Evolutionary conservation across 768 basidiomycete species (phyloP).

Genomic region (Hemileccinum rubropunctum): DNA sequence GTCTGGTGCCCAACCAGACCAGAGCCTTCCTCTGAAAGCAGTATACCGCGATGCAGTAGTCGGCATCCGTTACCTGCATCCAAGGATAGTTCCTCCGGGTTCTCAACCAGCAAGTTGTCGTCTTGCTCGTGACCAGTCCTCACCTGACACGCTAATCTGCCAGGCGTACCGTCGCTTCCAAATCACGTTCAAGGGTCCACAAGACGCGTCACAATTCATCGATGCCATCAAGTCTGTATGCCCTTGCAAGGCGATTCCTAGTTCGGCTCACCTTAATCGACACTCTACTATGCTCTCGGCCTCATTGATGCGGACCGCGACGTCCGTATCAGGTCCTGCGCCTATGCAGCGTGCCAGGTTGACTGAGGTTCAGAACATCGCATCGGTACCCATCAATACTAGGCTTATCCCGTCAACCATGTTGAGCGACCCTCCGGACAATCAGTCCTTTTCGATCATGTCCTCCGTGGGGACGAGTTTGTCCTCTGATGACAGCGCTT

Average conservation of each 20-base stretch:
- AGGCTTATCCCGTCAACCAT: slow-evolving; percentile 3
- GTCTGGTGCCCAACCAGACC: slow-evolving; percentile 35
- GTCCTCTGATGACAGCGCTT: slow-evolving; percentile 29
- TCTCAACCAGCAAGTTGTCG: slow-evolving; percentile 30
- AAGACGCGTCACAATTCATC: slow-evolving; percentile 55
- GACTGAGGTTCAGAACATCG: slow-evolving; percentile 5
- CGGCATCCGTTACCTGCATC: slow-evolving; percentile 71
- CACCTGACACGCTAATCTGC: slow-evolving; percentile 9
- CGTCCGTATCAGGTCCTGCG: neutral
- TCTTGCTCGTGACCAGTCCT: neutral
- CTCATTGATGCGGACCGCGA: slow-evolving; percentile 17
- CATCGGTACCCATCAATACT: neutral
- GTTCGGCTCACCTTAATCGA: slow-evolving; percentile 21
- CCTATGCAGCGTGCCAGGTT: neutral
- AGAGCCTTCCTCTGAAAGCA: slow-evolving; percentile 73
- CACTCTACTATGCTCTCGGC: slow-evolving; percentile 14
- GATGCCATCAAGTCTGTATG: slow-evolving; percentile 64
- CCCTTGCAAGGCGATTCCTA: slow-evolving; percentile 65
- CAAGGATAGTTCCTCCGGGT: slow-evolving; percentile 32
- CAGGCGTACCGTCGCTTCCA: slow-evolving; percentile 77
- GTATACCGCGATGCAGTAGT: slow-evolving; percentile 73
- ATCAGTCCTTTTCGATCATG: neutral
- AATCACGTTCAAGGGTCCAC: slow-evolving; percentile 56
- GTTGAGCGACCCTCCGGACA: neutral
- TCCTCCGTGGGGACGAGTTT: slow-evolving; percentile 8